phyloP scores from a whole-genome alignment of 192 early-diverging fungal species.

The Backusella tarrabulga region DNA sequence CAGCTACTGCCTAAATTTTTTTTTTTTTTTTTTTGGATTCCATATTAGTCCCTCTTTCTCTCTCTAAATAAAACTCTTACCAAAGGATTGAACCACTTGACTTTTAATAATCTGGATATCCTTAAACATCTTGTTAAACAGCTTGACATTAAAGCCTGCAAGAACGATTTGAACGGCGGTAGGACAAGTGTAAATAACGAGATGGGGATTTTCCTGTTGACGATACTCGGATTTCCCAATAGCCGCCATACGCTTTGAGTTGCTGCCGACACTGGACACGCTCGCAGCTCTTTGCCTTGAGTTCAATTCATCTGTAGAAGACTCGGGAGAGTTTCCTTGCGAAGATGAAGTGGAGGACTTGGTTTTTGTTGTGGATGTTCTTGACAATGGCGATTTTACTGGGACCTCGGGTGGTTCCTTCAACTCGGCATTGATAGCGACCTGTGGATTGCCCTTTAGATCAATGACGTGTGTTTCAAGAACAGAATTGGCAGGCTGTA shows the following conservation, averaged over 20 bases:
- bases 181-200: slow-evolving; percentile 14
- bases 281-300: neutral
- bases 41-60: neutral
- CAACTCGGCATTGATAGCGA: neutral
- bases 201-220: slow-evolving; percentile 26
- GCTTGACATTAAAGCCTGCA: slow-evolving; percentile 18
- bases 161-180: slow-evolving; percentile 6
- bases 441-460: slow-evolving; percentile 14
- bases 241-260: slow-evolving; percentile 3
- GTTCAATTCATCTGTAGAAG: neutral
- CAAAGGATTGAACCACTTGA: neutral
- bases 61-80: slow-evolving; percentile 8
- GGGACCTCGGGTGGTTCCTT: neutral
- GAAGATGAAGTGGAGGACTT: neutral
- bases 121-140: slow-evolving; percentile 11
- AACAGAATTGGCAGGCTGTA: neutral
- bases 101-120: slow-evolving; percentile 15
- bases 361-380: neutral
- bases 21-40: no score
- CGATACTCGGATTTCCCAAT: slow-evolving; percentile 16
- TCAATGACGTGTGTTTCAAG: slow-evolving; percentile 14
- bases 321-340: neutral
- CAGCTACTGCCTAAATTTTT: neutral
- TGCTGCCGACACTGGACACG: neutral
- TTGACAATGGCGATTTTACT: neutral